Percentiles rank a stretch among this genome's conserved stretches.
These are phyloP conservation scores for Penicillium psychrosexuale DNA, from an alignment of 2,329 filamentous ascomycete genomes.

Conservation along the genomic window DNA sequence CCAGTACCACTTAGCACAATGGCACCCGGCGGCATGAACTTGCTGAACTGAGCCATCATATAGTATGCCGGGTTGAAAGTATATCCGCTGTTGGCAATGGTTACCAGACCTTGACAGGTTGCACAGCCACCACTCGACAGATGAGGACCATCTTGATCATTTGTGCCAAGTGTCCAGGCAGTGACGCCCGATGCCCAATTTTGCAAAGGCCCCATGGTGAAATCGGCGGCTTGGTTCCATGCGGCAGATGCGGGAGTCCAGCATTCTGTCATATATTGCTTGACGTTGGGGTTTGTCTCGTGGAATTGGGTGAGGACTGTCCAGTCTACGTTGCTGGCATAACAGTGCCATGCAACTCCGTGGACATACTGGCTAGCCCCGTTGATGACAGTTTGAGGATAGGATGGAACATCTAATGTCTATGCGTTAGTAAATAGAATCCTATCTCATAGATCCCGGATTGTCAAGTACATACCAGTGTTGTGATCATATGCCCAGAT, in stretches of 20 bases:
- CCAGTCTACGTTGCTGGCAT: conserved; percentile 35
- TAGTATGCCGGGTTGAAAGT: conserved; percentile 52
- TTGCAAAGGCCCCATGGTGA: conserved; percentile 31
- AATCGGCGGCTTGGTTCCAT: conserved; percentile 28
- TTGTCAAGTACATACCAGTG: conserved; percentile 23
- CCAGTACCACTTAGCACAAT: conserved; percentile 45
- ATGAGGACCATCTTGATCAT: conserved; percentile 28
- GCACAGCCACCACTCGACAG: conserved; percentile 28
- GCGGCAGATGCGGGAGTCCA: conserved; percentile 28
- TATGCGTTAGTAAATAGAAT: not conserved
- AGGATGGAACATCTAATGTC: conserved; percentile 28
- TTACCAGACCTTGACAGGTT: conserved; percentile 28
- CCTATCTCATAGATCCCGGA: not conserved
- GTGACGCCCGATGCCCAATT: conserved; percentile 31
- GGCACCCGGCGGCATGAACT: conserved; percentile 49
- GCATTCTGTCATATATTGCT: conserved; percentile 44
- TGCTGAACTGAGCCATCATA: conserved; percentile 53
- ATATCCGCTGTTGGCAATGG: conserved; percentile 41
- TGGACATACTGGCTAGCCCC: conserved; percentile 29
- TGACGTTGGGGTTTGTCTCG: conserved; percentile 29
- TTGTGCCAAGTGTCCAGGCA: conserved; percentile 32
- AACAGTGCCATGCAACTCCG: conserved; percentile 42
- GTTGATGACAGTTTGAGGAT: conserved; percentile 35
- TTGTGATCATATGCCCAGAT: conserved; percentile 43
- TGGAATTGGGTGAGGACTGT: conserved; percentile 37